Evolutionary conservation across 495 filamentous ascomycete genomes (phyloP), one percentile per base, ranked within the genome.

Genomic region (Lasiosphaeria ovina): DNA sequence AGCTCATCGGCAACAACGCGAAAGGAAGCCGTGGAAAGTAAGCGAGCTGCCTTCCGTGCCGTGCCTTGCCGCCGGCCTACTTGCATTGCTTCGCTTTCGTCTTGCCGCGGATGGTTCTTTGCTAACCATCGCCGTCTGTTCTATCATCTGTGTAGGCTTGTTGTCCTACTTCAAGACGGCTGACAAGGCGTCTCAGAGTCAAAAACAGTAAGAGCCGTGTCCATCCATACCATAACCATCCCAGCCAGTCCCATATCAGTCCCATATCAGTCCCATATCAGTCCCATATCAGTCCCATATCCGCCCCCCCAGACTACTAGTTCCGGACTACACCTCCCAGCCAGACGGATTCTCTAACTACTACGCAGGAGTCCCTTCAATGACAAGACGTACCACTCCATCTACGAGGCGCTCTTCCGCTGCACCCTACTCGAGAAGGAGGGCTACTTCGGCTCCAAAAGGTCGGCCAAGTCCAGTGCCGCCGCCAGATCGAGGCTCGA

Each of bases 331-430:
- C 24, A 24, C 24, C 24, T 24, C 24, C 24, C 24, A 24, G 24
- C 24, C 24, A 24, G 24, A 24, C 24, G 24, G 24, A 24, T 12
- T 59, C 51, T n/a, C 33, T 51, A 35, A 33, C 44, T n/a, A 47
- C 5, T n/a, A 2, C 9, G 8, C 38, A 69, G 62, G 38, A 67
- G 67, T 32, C 63, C 61, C 3, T 66, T 79, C 32, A 85, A 82
- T 52, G 92, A 96, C 69, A 89, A 89, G 64, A 83, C 81, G 16
- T 96, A 88, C 66, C 89, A 95, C 66, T 82, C 81, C 51, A 85
- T 97, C 34, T 92, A 88, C 62, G 92, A 97, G 66, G 83, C 84
- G 0, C 74, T 98, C 14, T 97, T 97, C 67, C 77, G 80, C 42
- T 86, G 84, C 62, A 75, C 85, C 7, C 77, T 86, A 17, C 67